These are phyloP conservation scores for Trichoderma sp. DNA, from an alignment of 2,329 filamentous ascomycete species.

Conservation along the genomic window DNA sequence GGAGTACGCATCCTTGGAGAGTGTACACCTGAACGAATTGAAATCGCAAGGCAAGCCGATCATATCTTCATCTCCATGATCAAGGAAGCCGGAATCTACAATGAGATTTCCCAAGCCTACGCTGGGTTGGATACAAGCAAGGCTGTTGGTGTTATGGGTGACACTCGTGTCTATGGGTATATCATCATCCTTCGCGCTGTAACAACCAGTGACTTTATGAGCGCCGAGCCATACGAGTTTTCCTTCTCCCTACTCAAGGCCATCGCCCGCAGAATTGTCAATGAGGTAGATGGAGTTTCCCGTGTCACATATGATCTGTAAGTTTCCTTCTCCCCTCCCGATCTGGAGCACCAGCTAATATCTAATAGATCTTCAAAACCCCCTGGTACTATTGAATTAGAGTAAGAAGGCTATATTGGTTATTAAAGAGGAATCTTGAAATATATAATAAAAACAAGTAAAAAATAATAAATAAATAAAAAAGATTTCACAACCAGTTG, in stretches of 20 bases:
- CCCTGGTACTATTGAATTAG: not conserved
- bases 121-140: constrained; percentile 34
- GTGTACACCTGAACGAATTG: constrained; percentile 71
- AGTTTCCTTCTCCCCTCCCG: not conserved
- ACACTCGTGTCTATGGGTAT: constrained; percentile 40
- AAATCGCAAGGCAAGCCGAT: constrained; percentile 78
- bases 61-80: constrained; percentile 77
- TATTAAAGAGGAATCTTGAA: not conserved
- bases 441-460: not conserved
- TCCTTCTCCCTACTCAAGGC: not conserved
- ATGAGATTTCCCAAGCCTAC: constrained; percentile 32
- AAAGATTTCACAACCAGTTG: no score
- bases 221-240: constrained; percentile 1
- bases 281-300: not conserved
- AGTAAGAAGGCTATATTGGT: not conserved
- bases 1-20: constrained; percentile 58
- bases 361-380: not conserved
- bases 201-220: not conserved
- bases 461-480: no score
- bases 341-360: not conserved
- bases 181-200: constrained; percentile 33
- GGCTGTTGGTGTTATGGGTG: constrained; percentile 44
- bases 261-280: not conserved
- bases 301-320: not conserved
- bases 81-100: constrained; percentile 70